A percentile compares a stretch with the other conserved stretches of the same genome.
Conservation (phyloP, 2,329 filamentous ascomycete genomes). For the Alternaria consortialis region DNA sequence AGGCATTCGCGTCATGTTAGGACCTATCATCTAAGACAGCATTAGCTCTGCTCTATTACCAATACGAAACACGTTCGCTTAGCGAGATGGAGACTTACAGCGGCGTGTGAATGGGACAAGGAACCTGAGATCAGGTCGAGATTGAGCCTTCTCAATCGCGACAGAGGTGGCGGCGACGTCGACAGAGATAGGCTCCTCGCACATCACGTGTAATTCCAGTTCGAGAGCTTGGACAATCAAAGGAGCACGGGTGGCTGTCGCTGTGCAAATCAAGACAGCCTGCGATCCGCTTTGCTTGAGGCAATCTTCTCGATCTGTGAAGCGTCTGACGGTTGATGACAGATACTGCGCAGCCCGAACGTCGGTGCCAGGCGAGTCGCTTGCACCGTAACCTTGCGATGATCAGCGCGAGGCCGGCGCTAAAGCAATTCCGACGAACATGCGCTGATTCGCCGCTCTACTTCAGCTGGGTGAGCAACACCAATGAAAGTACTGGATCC, state of each 20-base stretch:
- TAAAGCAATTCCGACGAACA: too few species aligned
- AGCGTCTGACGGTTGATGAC: too few species aligned
- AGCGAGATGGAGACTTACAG: neutral
- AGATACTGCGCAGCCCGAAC: too few species aligned
- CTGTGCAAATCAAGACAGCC: too few species aligned
- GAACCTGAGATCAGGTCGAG: conserved; percentile 10
- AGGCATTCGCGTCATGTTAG: conserved; percentile 5
- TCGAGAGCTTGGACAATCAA: conserved; percentile 7
- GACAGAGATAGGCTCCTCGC: conserved; percentile 18
- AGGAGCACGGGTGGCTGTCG: neutral
- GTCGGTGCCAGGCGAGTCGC: too few species aligned
- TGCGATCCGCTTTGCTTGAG: too few species aligned
- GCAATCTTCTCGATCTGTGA: too few species aligned
- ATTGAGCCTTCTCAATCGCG: conserved; percentile 7
- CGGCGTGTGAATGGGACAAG: conserved; percentile 7
- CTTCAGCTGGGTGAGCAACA: too few species aligned
- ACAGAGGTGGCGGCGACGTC: conserved; percentile 7
- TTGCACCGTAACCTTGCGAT: too few species aligned
- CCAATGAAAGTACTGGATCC: too few species aligned
- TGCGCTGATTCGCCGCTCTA: too few species aligned
- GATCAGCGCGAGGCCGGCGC: too few species aligned
- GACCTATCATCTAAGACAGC: conserved; percentile 7
- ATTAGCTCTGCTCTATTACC: neutral
- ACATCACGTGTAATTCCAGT: conserved; percentile 13
- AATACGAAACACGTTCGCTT: neutral